Conservation (phyloP, 2,329 filamentous ascomycete genomes). For the Emergomyces orientalis region DNA sequence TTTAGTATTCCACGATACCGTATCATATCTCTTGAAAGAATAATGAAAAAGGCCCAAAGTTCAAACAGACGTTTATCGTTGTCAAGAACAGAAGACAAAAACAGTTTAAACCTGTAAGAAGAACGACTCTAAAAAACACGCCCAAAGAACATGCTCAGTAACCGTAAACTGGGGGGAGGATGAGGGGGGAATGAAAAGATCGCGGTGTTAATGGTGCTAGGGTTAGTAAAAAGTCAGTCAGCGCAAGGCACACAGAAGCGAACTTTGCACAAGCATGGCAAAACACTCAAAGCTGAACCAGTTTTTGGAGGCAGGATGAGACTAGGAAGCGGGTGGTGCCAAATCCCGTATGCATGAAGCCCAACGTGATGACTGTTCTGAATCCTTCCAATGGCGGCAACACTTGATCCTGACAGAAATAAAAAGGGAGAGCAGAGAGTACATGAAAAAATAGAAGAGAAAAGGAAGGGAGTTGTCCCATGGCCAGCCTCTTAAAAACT, state of each 20-base stretch:
- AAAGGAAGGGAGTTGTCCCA: neutral
- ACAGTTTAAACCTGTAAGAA: neutral
- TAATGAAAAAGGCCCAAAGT: neutral
- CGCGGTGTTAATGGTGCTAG: neutral
- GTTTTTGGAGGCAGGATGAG: neutral
- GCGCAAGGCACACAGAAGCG: neutral
- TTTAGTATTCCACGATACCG: constrained; percentile 1
- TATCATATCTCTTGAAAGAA: neutral
- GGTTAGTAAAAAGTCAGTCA: neutral
- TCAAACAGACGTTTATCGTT: neutral
- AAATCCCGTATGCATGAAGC: neutral
- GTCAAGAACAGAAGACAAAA: neutral
- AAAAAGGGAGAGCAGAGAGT: neutral
- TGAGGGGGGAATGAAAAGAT: neutral
- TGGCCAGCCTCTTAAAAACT: neutral
- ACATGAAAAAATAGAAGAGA: neutral
- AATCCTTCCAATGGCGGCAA: neutral
- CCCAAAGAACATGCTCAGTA: neutral
- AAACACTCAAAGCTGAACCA: neutral
- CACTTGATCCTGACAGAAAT: neutral
- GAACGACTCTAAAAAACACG: neutral
- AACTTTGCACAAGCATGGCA: neutral
- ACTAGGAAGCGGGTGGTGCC: neutral
- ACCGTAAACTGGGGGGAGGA: neutral
- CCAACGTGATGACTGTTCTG: neutral